phyloP scores from a whole-genome alignment of 2,329 filamentous ascomycete genomes.

The Fusarium coicis region DNA sequence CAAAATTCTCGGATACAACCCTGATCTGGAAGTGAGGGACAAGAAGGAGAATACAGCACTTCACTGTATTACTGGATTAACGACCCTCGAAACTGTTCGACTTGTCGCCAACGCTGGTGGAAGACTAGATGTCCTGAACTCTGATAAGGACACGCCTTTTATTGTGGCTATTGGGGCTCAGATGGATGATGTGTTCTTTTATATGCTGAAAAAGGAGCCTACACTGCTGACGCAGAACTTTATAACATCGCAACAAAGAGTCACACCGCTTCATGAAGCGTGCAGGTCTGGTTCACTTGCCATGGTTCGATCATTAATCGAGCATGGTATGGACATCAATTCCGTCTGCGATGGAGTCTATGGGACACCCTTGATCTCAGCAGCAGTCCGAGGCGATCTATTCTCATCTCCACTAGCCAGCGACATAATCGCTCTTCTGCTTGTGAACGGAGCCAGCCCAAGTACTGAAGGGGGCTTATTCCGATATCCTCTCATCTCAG shows the following conservation, averaged over 20 bases:
- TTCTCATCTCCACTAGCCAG: not conserved
- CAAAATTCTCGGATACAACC: slow-evolving; percentile 11
- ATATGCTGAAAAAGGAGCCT: too few relatives aligned
- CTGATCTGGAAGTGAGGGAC: not conserved
- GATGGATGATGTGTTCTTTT: not conserved
- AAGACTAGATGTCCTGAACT: too few relatives aligned
- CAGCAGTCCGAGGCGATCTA: not conserved
- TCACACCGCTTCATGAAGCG: not conserved
- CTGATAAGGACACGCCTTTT: not conserved
- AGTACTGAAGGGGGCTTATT: too few relatives aligned
- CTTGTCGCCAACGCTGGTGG: not conserved
- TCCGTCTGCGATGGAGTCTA: not conserved
- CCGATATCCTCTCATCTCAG: too few relatives aligned
- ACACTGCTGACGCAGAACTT: too few relatives aligned
- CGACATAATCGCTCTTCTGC: not conserved
- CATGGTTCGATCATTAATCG: not conserved
- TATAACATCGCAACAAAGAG: not conserved
- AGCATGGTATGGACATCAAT: not conserved
- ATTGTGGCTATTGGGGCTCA: not conserved
- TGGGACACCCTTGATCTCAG: not conserved
- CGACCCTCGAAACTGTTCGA: not conserved
- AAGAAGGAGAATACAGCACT: not conserved
- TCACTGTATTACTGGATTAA: not conserved
- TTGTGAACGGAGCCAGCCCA: too few relatives aligned
- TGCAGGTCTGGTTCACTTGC: not conserved